Evolutionary conservation across 805 yeast species (phyloP).

Genomic region (Kodamaea nitidulidarum): DNA sequence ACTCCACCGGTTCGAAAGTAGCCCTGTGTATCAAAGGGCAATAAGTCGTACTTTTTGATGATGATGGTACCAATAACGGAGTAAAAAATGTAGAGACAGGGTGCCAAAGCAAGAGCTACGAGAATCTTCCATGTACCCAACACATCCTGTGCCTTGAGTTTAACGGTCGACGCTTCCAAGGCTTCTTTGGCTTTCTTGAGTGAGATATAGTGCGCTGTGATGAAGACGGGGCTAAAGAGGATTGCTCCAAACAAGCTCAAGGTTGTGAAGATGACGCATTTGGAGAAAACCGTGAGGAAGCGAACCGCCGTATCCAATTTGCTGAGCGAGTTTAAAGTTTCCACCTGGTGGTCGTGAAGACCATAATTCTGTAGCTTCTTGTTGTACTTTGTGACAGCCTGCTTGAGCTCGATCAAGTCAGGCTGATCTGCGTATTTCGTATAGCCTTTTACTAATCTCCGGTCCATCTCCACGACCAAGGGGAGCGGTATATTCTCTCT

Average conservation of each 20-base stretch:
- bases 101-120: conserved; percentile 40
- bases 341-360: conserved; percentile 41
- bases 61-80: conserved; percentile 31
- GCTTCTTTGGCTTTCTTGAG: conserved; percentile 35
- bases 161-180: conserved; percentile 35
- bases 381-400: conserved; percentile 32
- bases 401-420: conserved; percentile 29
- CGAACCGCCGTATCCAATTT: conserved; percentile 19
- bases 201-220: conserved; percentile 31
- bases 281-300: conserved; percentile 24
- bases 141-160: conserved; percentile 40
- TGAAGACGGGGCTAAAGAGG: conserved; percentile 39
- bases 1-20: conserved; percentile 14
- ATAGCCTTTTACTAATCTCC: conserved; percentile 36
- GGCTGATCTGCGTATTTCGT: conserved; percentile 30
- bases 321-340: conserved; percentile 21
- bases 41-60: conserved; percentile 14
- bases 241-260: conserved; percentile 37
- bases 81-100: conserved; percentile 36
- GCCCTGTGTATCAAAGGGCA: conserved; percentile 10
- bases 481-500: conserved; percentile 37
- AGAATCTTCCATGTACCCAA: conserved; percentile 42
- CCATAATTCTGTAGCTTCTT: conserved; percentile 28
- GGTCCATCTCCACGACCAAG: conserved; percentile 39
- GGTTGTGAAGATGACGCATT: conserved; percentile 27